phyloP scores from a whole-genome alignment of 2,329 filamentous ascomycete species.

The Botrytis pseudocinerea region DNA sequence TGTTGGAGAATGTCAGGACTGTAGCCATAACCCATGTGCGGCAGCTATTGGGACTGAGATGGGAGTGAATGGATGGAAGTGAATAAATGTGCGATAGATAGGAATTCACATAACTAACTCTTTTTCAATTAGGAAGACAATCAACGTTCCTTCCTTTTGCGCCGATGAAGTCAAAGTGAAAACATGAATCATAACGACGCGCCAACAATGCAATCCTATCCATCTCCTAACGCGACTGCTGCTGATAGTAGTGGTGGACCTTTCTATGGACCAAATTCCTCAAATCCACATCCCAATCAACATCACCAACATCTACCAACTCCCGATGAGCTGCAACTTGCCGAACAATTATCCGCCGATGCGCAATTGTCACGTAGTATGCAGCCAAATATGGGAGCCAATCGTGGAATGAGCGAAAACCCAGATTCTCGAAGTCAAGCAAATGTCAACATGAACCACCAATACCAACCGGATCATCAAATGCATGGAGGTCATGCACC shows the following conservation, averaged over 20 bases:
- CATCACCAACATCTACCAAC: conserved; percentile 34
- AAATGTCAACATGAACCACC: conserved; percentile 40
- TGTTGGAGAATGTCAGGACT: conserved; percentile 23
- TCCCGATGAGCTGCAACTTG: conserved; percentile 42
- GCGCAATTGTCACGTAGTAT: conserved; percentile 50
- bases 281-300: conserved; percentile 35
- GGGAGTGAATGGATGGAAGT: neutral
- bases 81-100: conserved; percentile 17
- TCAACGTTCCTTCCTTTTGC: conserved; percentile 23
- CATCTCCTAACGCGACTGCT: conserved; percentile 37
- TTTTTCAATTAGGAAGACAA: conserved; percentile 26
- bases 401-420: conserved; percentile 42
- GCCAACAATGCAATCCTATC: conserved; percentile 40
- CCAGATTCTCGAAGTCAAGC: conserved; percentile 43
- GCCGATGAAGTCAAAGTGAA: conserved; percentile 30
- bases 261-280: conserved; percentile 35
- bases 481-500: conserved; percentile 29
- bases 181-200: conserved; percentile 33
- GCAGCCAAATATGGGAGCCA: conserved; percentile 45
- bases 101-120: conserved; percentile 31
- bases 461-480: conserved; percentile 41
- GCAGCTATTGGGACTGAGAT: neutral
- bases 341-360: conserved; percentile 31
- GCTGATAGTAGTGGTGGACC: conserved; percentile 35
- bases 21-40: conserved; percentile 18